Percentiles rank a stretch among this genome's conserved stretches.
Evolutionary conservation across 139 green algal species (phyloP).

Genomic region (Edaphochlamys debaryana): DNA sequence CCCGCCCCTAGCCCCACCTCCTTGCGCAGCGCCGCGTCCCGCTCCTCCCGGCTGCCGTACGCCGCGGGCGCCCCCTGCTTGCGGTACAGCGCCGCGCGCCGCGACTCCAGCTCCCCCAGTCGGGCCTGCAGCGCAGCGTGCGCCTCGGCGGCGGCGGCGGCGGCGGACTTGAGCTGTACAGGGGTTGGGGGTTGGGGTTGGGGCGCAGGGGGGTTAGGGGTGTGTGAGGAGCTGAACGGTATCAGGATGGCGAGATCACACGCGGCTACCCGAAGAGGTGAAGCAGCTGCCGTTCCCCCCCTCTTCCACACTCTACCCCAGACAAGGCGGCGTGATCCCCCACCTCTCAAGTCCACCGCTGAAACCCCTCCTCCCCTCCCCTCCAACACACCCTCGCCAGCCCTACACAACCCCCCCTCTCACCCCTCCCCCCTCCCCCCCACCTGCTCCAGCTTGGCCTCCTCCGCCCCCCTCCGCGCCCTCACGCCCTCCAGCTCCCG

Average conservation of each 20-base stretch:
- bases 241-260: neutral
- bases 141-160: constrained; percentile 21
- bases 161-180: constrained; percentile 37
- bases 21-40: constrained; percentile 76
- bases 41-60: constrained; percentile 76
- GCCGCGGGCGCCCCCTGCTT: constrained; percentile 75
- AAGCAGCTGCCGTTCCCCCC: neutral
- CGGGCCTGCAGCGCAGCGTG: neutral
- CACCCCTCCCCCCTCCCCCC: neutral
- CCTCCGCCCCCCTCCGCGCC: neutral
- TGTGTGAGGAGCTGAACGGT: neutral
- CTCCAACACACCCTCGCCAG: no score
- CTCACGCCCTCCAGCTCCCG: constrained; percentile 2
- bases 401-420: neutral
- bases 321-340: no score
- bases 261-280: no score
- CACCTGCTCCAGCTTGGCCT: constrained; percentile 18
- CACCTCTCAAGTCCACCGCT: no score
- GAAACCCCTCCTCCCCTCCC: no score
- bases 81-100: constrained; percentile 70
- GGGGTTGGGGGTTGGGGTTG: no score
- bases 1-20: constrained; percentile 60
- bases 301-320: neutral
- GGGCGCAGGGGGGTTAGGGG: neutral
- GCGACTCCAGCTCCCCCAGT: neutral